phyloP scores from a whole-genome alignment of 2,329 filamentous ascomycete genomes.

The Waltergamsia citrina region DNA sequence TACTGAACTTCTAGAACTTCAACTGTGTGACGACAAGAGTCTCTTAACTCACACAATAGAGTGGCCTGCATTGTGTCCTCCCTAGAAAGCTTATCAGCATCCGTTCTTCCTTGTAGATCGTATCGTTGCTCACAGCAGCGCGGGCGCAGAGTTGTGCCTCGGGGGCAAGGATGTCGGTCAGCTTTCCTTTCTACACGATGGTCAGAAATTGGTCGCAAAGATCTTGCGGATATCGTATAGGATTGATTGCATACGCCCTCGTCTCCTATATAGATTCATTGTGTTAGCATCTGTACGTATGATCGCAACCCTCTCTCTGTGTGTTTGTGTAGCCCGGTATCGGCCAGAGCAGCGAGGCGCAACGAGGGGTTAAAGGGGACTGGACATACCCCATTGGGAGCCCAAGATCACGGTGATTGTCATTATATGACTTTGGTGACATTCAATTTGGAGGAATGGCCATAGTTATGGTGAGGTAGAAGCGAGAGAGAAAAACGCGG shows the following conservation, averaged over 20 bases:
- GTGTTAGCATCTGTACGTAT: constrained; percentile 4
- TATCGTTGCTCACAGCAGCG: constrained; percentile 5
- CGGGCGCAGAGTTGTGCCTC: constrained; percentile 6
- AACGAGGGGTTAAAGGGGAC: no score
- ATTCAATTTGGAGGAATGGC: no score
- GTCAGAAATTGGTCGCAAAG: constrained; percentile 1
- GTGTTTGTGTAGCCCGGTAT: no score
- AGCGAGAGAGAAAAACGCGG: no score
- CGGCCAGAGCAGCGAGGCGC: no score
- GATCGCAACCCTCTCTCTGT: no score
- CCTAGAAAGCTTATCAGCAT: constrained; percentile 6
- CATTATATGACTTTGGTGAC: no score
- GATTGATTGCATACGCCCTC: constrained; percentile 6
- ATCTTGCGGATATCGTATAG: background rate
- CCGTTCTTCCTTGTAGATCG: background rate
- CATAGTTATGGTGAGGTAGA: no score
- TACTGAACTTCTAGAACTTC: background rate
- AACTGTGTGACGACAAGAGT: background rate
- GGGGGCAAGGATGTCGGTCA: constrained; percentile 7
- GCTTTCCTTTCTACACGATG: constrained; percentile 6
- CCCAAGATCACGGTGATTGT: constrained; percentile 6
- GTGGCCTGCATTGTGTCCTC: constrained; percentile 9
- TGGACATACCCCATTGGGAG: constrained; percentile 6
- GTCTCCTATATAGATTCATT: constrained; percentile 4
- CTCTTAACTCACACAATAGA: constrained; percentile 7